These are phyloP conservation scores for Melaleuca quinquenervia DNA, from an alignment of 345 rosid genomes.

Conservation along the genomic window DNA sequence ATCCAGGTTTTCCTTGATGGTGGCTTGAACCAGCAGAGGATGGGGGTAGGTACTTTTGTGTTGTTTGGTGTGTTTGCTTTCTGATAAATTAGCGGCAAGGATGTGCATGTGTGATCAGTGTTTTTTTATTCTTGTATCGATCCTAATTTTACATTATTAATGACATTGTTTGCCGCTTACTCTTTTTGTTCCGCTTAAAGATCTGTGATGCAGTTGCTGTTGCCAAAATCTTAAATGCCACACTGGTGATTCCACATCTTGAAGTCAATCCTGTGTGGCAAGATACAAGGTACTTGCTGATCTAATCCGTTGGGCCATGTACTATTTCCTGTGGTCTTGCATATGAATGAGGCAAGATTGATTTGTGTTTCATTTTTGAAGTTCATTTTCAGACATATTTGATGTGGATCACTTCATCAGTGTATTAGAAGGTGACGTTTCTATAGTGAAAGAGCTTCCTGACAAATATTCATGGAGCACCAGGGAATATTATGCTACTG, in stretches of 20 bases:
- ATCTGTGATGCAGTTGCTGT: slow-evolving; percentile 98
- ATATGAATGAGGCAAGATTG: background rate
- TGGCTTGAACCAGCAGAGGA: slow-evolving; percentile 94
- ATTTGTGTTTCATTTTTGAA: slow-evolving; percentile 20
- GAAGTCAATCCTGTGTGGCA: slow-evolving; percentile 98
- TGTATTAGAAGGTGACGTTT: slow-evolving; percentile 44
- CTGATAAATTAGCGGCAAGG: background rate
- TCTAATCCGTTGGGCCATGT: background rate
- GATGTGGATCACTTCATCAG: slow-evolving; percentile 77
- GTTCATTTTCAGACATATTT: slow-evolving; percentile 76
- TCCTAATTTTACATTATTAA: background rate
- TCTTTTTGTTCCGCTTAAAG: slow-evolving; percentile 15
- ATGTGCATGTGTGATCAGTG: background rate
- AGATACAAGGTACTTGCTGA: slow-evolving; percentile 61
- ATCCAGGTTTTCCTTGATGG: slow-evolving; percentile 95
- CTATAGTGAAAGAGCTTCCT: slow-evolving; percentile 61
- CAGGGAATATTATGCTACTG: slow-evolving; percentile 87
- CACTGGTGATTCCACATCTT: slow-evolving; percentile 83
- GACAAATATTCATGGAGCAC: slow-evolving; percentile 75
- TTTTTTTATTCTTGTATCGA: background rate
- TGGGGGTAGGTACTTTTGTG: slow-evolving; percentile 55
- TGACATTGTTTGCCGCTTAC: background rate
- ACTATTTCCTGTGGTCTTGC: background rate
- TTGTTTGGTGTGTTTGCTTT: background rate
- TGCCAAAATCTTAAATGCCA: slow-evolving; percentile 81